Conservation (phyloP, 1,284 basidiomycete genomes). For the Boletus smithii region DNA sequence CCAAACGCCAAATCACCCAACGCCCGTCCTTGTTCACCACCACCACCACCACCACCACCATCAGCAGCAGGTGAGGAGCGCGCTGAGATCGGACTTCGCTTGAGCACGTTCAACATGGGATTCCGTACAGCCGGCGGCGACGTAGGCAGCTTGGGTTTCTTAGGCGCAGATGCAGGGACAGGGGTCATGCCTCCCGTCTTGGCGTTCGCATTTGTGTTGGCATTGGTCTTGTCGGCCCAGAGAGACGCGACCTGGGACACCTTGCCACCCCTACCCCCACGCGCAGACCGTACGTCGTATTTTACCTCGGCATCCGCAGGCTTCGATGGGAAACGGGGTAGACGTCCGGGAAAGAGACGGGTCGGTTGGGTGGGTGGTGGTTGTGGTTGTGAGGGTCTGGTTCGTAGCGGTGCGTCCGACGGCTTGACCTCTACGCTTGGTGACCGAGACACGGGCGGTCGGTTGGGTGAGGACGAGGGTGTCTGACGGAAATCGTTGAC, state of each 20-base stretch:
- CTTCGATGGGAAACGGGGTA: conserved; percentile 37
- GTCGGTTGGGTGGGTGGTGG: neutral
- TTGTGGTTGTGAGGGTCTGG: neutral
- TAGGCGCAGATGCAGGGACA: conserved; percentile 1
- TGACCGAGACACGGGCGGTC: conserved; percentile 6
- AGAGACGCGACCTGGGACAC: conserved; percentile 72
- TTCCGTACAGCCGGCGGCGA: conserved; percentile 15
- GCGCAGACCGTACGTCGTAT: conserved; percentile 72
- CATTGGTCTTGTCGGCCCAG: conserved; percentile 55
- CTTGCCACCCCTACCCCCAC: conserved; percentile 72
- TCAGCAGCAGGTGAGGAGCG: neutral
- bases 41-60: conserved; percentile 12
- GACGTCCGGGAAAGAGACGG: conserved; percentile 19
- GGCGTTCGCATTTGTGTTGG: neutral
- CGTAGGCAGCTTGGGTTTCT: conserved; percentile 7
- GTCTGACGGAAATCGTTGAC: conserved; percentile 21
- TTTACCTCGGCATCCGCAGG: conserved; percentile 49
- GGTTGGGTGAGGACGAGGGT: conserved; percentile 5
- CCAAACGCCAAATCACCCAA: conserved; percentile 61
- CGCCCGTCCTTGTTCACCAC: conserved; percentile 12
- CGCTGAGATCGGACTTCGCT: conserved; percentile 9
- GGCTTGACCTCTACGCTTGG: conserved; percentile 15
- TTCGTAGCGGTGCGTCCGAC: neutral
- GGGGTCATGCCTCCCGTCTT: neutral
- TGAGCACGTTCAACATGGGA: conserved; percentile 9